A percentile compares a stretch with the other conserved stretches of the same genome.
phyloP scores from a whole-genome alignment of 225 moss, liverwort and hornwort species.

The Pleurozium schreberi region DNA sequence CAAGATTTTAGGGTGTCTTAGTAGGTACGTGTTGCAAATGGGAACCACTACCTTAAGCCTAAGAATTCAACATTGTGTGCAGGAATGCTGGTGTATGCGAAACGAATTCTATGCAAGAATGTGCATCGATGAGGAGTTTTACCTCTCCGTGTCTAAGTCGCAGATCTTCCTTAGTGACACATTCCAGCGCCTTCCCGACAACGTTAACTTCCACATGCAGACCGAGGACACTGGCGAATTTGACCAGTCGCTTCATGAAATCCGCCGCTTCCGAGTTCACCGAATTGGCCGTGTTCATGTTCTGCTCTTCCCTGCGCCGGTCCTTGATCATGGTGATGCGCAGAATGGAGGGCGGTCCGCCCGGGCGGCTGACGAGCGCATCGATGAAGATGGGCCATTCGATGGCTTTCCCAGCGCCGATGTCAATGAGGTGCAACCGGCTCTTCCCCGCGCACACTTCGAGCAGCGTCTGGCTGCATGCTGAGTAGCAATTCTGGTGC shows the following conservation, averaged over 20 bases:
- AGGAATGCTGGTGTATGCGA: neutral
- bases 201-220: conserved; percentile 44
- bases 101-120: neutral
- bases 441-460: conserved; percentile 54
- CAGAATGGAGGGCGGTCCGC: conserved; percentile 58
- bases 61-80: neutral
- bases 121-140: neutral
- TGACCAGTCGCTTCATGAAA: conserved; percentile 44
- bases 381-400: conserved; percentile 81
- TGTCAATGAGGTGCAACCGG: conserved; percentile 57
- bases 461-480: conserved; percentile 44
- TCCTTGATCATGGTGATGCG: conserved; percentile 60
- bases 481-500: conserved; percentile 60
- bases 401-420: conserved; percentile 61
- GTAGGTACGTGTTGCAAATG: neutral
- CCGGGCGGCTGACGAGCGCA: conserved; percentile 52
- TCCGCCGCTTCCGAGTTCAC: conserved; percentile 16
- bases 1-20: neutral
- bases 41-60: neutral
- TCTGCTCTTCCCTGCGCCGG: conserved; percentile 5
- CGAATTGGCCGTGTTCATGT: neutral
- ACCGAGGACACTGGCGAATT: conserved; percentile 62
- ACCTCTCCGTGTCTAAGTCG: conserved; percentile 44
- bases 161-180: conserved; percentile 44
- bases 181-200: conserved; percentile 39